Evolutionary conservation across 192 early-diverging fungal species (phyloP).

Genomic region (Mortierella antarctica): DNA sequence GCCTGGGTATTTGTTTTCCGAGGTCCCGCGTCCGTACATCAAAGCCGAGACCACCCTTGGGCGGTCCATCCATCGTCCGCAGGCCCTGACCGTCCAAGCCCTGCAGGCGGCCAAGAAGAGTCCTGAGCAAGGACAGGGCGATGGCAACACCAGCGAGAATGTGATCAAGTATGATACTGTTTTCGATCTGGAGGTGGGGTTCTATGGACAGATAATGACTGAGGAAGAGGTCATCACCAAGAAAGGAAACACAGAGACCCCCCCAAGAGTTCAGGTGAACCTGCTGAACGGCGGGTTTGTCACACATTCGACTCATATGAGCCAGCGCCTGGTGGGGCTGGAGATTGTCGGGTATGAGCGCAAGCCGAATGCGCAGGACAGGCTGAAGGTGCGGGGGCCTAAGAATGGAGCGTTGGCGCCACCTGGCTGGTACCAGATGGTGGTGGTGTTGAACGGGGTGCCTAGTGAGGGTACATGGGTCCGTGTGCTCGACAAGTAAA

Average conservation of each 20-base stretch:
- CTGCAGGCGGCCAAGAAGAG: slow-evolving; percentile 19
- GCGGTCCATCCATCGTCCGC: slow-evolving; percentile 9
- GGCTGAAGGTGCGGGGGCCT: slow-evolving; percentile 32
- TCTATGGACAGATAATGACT: slow-evolving; percentile 14
- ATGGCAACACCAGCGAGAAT: slow-evolving; percentile 26
- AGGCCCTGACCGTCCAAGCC: slow-evolving; percentile 20
- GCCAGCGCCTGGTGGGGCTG: slow-evolving; percentile 57
- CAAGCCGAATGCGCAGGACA: background rate
- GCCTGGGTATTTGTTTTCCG: slow-evolving; percentile 62
- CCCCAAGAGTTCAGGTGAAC: slow-evolving; percentile 48
- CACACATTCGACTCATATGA: slow-evolving; percentile 68
- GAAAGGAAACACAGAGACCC: background rate
- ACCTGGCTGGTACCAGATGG: slow-evolving; percentile 53
- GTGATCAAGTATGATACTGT: slow-evolving; percentile 31
- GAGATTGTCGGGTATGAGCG: slow-evolving; percentile 34
- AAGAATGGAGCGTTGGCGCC: slow-evolving; percentile 33
- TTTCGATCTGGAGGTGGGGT: slow-evolving; percentile 43
- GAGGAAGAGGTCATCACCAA: slow-evolving; percentile 19
- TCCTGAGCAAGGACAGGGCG: slow-evolving; percentile 25
- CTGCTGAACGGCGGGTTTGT: slow-evolving; percentile 58
- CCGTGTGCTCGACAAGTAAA: slow-evolving; percentile 10
- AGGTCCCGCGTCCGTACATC: slow-evolving; percentile 49
- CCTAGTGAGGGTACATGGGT: slow-evolving; percentile 45
- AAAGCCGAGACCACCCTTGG: slow-evolving; percentile 29
- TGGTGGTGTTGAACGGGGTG: slow-evolving; percentile 32